phyloP scores from a whole-genome alignment of 192 early-diverging fungal species.

The Coemansia sp. region DNA sequence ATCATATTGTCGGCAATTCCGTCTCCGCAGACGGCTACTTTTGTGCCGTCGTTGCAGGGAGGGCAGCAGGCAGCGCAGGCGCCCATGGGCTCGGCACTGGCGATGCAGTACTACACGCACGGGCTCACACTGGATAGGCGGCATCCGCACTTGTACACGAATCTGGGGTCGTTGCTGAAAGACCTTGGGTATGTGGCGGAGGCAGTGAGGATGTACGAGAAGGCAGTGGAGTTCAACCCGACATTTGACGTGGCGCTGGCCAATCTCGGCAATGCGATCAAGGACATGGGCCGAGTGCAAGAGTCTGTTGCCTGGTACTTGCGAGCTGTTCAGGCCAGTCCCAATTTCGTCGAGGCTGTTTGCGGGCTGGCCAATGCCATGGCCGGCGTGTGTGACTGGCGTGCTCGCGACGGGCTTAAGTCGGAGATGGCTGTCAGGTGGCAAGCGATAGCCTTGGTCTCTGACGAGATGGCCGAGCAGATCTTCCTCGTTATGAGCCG shows the following conservation, averaged over 20 bases:
- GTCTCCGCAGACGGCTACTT: constrained; percentile 53
- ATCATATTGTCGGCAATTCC: constrained; percentile 74
- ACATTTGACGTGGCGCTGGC: constrained; percentile 90
- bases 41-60: constrained; percentile 51
- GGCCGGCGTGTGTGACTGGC: constrained; percentile 89
- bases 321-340: constrained; percentile 78
- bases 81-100: constrained; percentile 71
- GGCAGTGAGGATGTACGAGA: constrained; percentile 85
- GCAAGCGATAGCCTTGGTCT: constrained; percentile 17
- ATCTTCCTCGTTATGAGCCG: constrained; percentile 46
- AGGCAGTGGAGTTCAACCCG: constrained; percentile 81
- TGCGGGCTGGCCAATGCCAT: constrained; percentile 88
- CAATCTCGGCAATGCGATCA: constrained; percentile 90
- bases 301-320: constrained; percentile 84
- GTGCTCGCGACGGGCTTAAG: constrained; percentile 66
- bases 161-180: constrained; percentile 87
- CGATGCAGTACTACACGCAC: constrained; percentile 83
- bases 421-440: constrained; percentile 34
- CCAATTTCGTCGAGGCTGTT: constrained; percentile 89
- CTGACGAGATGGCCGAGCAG: constrained; percentile 30
- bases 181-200: constrained; percentile 83
- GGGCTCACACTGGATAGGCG: constrained; percentile 76
- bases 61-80: constrained; percentile 54
- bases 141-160: constrained; percentile 93
- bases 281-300: constrained; percentile 87